These are phyloP conservation scores for Polychytrium aggregatum DNA, from an alignment of 192 early-diverging fungal genomes.

Conservation along the genomic window DNA sequence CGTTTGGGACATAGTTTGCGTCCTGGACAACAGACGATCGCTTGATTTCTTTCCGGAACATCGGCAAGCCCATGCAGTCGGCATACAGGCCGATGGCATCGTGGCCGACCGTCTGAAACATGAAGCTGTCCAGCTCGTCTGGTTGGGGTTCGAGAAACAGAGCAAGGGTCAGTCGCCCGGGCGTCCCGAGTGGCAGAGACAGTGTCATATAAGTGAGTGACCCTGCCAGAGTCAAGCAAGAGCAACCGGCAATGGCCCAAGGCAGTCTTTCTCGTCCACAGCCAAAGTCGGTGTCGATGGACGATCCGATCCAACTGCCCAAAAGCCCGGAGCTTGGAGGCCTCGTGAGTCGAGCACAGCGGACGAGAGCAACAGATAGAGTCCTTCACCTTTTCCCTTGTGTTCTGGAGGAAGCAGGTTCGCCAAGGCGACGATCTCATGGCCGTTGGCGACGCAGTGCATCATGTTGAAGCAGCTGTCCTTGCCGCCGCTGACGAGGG, in stretches of 20 bases:
- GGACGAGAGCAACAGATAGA: no score
- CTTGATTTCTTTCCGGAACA: conserved; percentile 64
- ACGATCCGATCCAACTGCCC: background rate
- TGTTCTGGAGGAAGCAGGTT: conserved; percentile 71
- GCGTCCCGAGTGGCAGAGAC: no score
- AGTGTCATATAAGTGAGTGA: no score
- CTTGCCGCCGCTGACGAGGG: conserved; percentile 67
- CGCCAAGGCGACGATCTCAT: conserved; percentile 85
- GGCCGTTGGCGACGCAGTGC: conserved; percentile 87
- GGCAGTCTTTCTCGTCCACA: no score
- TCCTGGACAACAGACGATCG: conserved; percentile 55
- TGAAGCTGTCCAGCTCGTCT: conserved; percentile 90
- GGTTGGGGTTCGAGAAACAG: no score
- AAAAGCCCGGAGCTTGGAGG: no score
- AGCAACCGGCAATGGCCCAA: no score
- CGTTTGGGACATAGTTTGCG: conserved; percentile 54
- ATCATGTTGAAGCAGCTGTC: conserved; percentile 93
- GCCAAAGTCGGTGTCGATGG: no score
- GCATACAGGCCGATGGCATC: conserved; percentile 73
- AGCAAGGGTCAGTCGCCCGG: no score
- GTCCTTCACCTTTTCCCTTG: conserved; percentile 56
- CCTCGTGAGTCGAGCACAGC: no score
- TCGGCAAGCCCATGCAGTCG: conserved; percentile 73
- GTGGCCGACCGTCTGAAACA: conserved; percentile 97
- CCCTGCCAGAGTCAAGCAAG: no score